These are phyloP conservation scores for Aureobasidium sp. DNA, from an alignment of 2,329 filamentous ascomycete species.

Conservation along the genomic window DNA sequence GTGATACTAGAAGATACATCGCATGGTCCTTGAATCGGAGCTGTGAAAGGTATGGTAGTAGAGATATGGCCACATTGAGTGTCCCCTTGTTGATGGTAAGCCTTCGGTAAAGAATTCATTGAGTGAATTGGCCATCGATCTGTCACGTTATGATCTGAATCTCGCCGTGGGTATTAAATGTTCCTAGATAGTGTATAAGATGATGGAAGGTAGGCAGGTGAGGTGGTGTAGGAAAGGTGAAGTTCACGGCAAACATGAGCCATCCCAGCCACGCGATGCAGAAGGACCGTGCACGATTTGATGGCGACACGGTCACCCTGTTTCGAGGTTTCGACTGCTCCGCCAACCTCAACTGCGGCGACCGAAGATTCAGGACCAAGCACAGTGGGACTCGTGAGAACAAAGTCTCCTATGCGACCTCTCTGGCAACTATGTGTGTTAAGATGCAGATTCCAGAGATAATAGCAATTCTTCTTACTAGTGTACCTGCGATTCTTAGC, in stretches of 20 bases:
- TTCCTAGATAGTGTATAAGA: not conserved
- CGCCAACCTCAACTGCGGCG: slow-evolving; percentile 33
- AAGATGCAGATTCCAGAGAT: not conserved
- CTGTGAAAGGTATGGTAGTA: not conserved
- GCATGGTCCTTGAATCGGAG: not conserved
- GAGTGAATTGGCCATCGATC: not conserved
- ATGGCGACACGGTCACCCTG: slow-evolving; percentile 40
- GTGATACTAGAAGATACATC: not conserved
- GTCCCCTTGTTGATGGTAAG: not conserved
- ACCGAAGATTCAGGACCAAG: slow-evolving; percentile 42
- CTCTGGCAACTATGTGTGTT: slow-evolving; percentile 44
- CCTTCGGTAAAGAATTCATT: not conserved
- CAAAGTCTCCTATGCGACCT: slow-evolving; percentile 51
- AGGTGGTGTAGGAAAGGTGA: not conserved
- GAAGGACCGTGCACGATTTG: not conserved
- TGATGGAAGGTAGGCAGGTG: not conserved
- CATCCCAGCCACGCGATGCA: not conserved
- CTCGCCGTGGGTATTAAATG: not conserved
- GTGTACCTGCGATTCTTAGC: not conserved
- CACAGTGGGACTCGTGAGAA: slow-evolving; percentile 47
- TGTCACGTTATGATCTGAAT: not conserved
- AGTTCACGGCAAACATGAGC: not conserved
- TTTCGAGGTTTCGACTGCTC: slow-evolving; percentile 34
- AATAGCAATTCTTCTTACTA: not conserved
- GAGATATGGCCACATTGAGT: not conserved